A percentile compares a stretch with the other conserved stretches of the same genome.
Conservation (phyloP, 108 stramenopile genomes). For the Cyclostephanos invisitatus region DNA sequence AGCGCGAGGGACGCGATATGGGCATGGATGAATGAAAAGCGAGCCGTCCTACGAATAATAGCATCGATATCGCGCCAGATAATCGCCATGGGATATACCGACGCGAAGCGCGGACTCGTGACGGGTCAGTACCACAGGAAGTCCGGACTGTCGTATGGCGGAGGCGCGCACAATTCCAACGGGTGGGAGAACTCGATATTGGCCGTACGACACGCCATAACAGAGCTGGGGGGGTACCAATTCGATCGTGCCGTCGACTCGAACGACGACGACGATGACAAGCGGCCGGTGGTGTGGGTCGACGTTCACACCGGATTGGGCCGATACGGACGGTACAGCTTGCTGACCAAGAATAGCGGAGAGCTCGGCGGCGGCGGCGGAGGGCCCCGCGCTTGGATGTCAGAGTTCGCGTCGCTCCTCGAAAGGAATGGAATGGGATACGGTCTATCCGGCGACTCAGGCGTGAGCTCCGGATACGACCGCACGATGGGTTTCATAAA, state of each 20-base stretch:
- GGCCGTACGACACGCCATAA: constrained; percentile 40
- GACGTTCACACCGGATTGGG: constrained; percentile 89
- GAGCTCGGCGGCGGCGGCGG: constrained; percentile 14
- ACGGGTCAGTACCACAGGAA: constrained; percentile 76
- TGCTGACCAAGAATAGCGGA: constrained; percentile 19
- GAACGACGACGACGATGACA: background rate
- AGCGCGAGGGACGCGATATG: background rate
- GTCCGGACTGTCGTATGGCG: constrained; percentile 76
- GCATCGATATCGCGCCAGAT: constrained; percentile 9
- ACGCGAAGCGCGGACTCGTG: constrained; percentile 68
- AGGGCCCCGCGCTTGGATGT: constrained; percentile 3
- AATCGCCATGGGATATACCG: constrained; percentile 45
- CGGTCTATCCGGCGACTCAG: constrained; percentile 16
- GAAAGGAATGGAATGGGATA: constrained; percentile 7
- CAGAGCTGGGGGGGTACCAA: constrained; percentile 31
- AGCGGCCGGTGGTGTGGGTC: constrained; percentile 57
- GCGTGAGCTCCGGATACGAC: constrained; percentile 58
- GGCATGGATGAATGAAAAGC: constrained; percentile 1
- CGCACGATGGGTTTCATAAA: constrained; percentile 42
- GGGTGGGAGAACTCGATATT: constrained; percentile 56
- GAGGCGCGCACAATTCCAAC: constrained; percentile 38
- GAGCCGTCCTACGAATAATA: constrained; percentile 1
- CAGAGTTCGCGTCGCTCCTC: constrained; percentile 4
- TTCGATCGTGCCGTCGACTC: background rate
- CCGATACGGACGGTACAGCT: constrained; percentile 55